These are phyloP conservation scores for Erigeron philadelphicus DNA, from an alignment of 140 eudicot species.

Conservation along the genomic window DNA sequence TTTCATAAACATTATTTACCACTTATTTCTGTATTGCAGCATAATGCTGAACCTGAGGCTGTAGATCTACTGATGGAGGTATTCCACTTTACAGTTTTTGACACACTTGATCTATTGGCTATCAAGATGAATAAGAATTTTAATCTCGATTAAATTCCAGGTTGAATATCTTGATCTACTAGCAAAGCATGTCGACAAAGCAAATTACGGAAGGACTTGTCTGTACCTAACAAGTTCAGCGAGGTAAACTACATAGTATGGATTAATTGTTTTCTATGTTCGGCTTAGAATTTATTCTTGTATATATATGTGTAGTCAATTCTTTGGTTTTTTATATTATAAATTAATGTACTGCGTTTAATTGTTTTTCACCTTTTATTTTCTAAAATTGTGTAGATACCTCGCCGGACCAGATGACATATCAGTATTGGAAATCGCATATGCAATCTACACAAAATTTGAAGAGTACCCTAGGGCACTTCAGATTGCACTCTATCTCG, in stretches of 20 bases:
- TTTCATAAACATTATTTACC: background rate
- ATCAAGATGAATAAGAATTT: conserved; percentile 1
- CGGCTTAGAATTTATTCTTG: background rate
- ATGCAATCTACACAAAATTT: conserved; percentile 60
- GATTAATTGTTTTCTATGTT: background rate
- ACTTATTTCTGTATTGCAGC: conserved; percentile 47
- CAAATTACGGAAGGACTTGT: conserved; percentile 78
- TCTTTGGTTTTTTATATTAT: background rate
- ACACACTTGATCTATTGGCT: background rate
- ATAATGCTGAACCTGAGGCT: conserved; percentile 97
- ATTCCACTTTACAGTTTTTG: conserved; percentile 18
- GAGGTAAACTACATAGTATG: conserved; percentile 40
- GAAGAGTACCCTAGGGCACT: conserved; percentile 82
- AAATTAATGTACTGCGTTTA: background rate
- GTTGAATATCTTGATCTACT: conserved; percentile 91
- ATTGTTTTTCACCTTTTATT: background rate
- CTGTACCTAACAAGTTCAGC: conserved; percentile 73
- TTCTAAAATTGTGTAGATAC: conserved; percentile 49
- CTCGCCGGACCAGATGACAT: conserved; percentile 95
- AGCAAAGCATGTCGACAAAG: conserved; percentile 62
- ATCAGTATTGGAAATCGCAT: conserved; percentile 78
- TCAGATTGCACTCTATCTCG: conserved; percentile 76
- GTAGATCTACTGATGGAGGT: conserved; percentile 98
- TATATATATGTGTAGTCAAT: background rate
- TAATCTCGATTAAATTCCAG: conserved; percentile 34